phyloP scores from a whole-genome alignment of 116 monocot species.

The Posidonia oceanica region DNA sequence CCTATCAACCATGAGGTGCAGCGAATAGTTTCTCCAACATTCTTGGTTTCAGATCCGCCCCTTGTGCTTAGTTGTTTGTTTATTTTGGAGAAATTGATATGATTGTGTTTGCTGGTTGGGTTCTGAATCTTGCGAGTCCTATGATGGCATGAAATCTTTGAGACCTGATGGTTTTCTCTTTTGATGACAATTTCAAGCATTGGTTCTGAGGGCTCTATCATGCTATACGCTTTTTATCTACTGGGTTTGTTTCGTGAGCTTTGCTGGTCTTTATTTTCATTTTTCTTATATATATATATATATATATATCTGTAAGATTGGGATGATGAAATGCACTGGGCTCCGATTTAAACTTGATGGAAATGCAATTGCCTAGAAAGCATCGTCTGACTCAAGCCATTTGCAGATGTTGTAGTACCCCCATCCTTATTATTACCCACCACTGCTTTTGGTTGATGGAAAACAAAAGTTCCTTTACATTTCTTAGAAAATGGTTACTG shows the following conservation, averaged over 20 bases:
- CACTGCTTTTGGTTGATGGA: not conserved
- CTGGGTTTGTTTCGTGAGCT: not conserved
- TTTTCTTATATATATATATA: too few species aligned
- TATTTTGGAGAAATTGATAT: too few species aligned
- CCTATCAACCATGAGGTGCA: not conserved
- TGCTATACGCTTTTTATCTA: not conserved
- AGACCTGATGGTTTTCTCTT: conserved; percentile 18
- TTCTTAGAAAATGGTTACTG: not conserved
- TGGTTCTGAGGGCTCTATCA: conserved; percentile 13
- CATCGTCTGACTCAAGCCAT: conserved; percentile 15
- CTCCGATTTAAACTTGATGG: conserved; percentile 20
- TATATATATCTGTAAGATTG: too few species aligned
- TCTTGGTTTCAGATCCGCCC: not conserved
- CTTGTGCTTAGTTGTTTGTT: not conserved
- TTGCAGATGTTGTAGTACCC: too few species aligned
- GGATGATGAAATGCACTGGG: conserved; percentile 35
- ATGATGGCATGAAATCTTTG: conserved; percentile 29
- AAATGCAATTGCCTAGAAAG: conserved; percentile 33
- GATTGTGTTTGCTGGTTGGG: not conserved
- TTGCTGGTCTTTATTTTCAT: not conserved
- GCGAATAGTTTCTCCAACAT: conserved; percentile 21
- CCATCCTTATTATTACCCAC: not conserved
- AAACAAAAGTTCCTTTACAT: too few species aligned
- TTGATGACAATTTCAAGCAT: conserved; percentile 19
- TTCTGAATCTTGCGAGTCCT: not conserved